A percentile compares a stretch with the other conserved stretches of the same genome.
Evolutionary conservation across 2,329 filamentous ascomycete genomes (phyloP).

Genomic region (Alternaria angustiovoidea): DNA sequence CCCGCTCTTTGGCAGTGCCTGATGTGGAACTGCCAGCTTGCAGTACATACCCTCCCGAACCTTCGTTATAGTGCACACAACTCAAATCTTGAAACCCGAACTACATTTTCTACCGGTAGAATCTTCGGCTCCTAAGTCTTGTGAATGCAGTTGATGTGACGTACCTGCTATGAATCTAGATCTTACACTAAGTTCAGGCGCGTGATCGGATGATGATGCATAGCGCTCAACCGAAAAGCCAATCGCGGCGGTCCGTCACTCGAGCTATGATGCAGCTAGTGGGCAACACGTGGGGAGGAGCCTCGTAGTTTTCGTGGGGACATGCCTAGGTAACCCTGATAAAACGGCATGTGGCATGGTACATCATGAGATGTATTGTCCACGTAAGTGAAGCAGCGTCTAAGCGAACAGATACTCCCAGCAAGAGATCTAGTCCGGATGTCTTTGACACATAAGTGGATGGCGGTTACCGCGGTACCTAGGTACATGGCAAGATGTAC

Average conservation of each 20-base stretch:
- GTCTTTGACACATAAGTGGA: neutral
- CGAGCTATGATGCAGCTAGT: constrained; percentile 3
- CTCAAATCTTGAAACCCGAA: neutral
- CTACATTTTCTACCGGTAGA: neutral
- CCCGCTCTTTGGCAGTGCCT: neutral
- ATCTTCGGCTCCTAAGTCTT: neutral
- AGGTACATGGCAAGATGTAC: neutral
- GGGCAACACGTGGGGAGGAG: constrained; percentile 7
- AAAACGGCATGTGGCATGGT: neutral
- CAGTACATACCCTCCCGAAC: neutral
- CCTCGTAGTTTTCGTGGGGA: neutral
- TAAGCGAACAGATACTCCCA: neutral
- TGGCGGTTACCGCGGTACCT: neutral
- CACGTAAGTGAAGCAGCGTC: neutral
- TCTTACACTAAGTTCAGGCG: neutral
- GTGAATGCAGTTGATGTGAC: neutral
- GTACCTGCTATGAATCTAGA: neutral
- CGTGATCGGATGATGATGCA: constrained; percentile 4
- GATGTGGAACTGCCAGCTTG: neutral
- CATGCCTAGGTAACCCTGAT: neutral
- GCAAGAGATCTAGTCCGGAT: neutral
- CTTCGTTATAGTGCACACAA: neutral
- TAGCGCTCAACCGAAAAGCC: constrained; percentile 4
- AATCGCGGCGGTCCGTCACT: constrained; percentile 6
- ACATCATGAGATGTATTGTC: neutral